Evolutionary conservation across 495 filamentous ascomycete species (phyloP), one percentile per base, ranked within the genome.

Genomic region (Pseudevernia furfuracea): DNA sequence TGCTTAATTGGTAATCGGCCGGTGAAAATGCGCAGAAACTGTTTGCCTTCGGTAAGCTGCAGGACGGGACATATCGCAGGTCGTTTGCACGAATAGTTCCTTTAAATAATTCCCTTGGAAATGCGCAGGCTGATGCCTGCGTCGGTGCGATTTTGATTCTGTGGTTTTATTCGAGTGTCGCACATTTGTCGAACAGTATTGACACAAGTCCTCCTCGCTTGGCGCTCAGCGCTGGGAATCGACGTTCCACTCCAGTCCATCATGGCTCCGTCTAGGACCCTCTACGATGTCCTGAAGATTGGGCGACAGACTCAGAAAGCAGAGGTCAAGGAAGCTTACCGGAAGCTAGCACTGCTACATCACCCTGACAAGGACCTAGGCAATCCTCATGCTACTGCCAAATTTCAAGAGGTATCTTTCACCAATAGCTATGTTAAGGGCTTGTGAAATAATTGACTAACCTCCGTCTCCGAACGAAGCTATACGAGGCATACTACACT

Each of bases 331-430:
- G 68, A 68, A 39, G 73, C 78, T 10, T 80, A 80, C 68, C 79
- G 76, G 60, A 76, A 68, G 57, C 71, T 78, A 14, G 86, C 84
- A 1, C 70, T 87, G 58, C 82, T 79, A 63, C 74, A 72, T 68
- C 85, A 88, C 65, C 86, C 85, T 0, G 85, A 88, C 73, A 87
- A 88, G 70, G 78, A 80, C 68, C 75, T 76, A 39, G 73, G 74
- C 43, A 75, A 75, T 36, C 71, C 75, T 23, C 62, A 67, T 21
- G 74, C 77, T 8, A 66, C 64, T 19, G 74, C 80, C 49, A 73
- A 80, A 32, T 87, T 87, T 34, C 74, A 67, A 56, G 68, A 71
- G 60, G 76, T 78, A 61, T 32, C 8, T 34, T 3, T 7, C 23
- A 9, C 21, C 17, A 21, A 10, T 4, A 0, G 6, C 14, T 21